Base-by-base conservation (phyloP, 106 monocot genomes). In the Allium cepa region DNA sequence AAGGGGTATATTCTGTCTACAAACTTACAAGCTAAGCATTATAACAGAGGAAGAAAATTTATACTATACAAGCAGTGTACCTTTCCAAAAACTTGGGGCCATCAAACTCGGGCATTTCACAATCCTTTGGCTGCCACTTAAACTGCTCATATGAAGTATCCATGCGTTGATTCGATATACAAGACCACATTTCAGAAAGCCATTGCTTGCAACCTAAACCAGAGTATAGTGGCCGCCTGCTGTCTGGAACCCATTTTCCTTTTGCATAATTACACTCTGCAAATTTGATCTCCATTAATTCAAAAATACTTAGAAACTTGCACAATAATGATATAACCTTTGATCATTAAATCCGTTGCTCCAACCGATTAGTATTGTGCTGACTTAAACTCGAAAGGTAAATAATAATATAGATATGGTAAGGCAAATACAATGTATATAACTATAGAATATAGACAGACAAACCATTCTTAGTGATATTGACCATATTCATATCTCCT, bases 51-150 rank as follows among this genome's bases (percentile, higher is more conserved):
- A n/a, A 56, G 56, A 7, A 56, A 14, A 60, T 8, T 22, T 22
- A 16, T 62, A 62, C 11, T 62, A 36, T 11, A 11, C 45, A 62
- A 62, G 45, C 7, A 10, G 22, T 22, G 22, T 60, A 68, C 94
- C 87, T 87, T 67, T 50, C 76, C 62, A 94, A 76, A 81, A 90
- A 87, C 10, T 69, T 26, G 47, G 76, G 56, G 1, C 79, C 81
- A n/a, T 76, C 71, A 83, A 94, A 94, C 9, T 90, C 79, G 18
- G 87, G 94, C 82, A 90, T 94, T 46, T 79, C 71, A 75, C 90
- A 94, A 46, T 53, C 60, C 45, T 84, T 57, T 47, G 94, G 87
- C 63, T 82, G 81, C 94, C 94, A 94, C 53, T 76, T 65, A 61
- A 75, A 94, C 12, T 75, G 75, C 69, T 94, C 94, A 72, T 76